These are phyloP conservation scores for Cladosporium sp. DNA, from an alignment of 2,329 filamentous ascomycete genomes.

Conservation along the genomic window DNA sequence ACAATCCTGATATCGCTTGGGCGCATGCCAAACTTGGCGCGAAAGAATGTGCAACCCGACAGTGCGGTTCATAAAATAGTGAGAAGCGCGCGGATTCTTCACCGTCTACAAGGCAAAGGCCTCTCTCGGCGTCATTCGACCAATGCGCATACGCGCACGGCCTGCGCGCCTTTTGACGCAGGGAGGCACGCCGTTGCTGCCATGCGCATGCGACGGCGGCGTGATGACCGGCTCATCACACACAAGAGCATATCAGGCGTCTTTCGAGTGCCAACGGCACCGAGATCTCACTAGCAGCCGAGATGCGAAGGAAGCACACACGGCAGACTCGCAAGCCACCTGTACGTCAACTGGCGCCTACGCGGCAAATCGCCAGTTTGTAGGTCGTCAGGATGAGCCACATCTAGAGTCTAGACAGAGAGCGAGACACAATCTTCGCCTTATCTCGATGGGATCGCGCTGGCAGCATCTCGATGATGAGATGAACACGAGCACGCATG, in stretches of 20 bases:
- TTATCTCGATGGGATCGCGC: background rate
- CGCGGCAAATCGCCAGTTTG: background rate
- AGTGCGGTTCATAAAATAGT: too few relatives aligned
- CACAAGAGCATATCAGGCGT: too few relatives aligned
- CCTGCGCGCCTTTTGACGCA: background rate
- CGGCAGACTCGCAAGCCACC: background rate
- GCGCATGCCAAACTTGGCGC: too few relatives aligned
- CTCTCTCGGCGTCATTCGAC: constrained; percentile 6
- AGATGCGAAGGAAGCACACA: background rate
- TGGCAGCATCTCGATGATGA: too few relatives aligned
- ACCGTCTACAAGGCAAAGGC: background rate
- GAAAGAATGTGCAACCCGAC: too few relatives aligned
- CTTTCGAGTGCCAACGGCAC: background rate
- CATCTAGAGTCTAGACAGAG: background rate
- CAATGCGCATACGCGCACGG: background rate
- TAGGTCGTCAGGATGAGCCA: too few relatives aligned
- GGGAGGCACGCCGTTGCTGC: background rate
- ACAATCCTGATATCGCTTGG: too few relatives aligned
- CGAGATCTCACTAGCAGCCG: background rate
- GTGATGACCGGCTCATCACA: constrained; percentile 3
- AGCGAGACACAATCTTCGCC: background rate
- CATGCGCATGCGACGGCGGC: background rate
- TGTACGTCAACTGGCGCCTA: background rate
- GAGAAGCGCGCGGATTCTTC: constrained; percentile 1
- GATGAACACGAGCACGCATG: too few relatives aligned